phyloP scores from a whole-genome alignment of 2,329 filamentous ascomycete species.

The Nemania sp. region DNA sequence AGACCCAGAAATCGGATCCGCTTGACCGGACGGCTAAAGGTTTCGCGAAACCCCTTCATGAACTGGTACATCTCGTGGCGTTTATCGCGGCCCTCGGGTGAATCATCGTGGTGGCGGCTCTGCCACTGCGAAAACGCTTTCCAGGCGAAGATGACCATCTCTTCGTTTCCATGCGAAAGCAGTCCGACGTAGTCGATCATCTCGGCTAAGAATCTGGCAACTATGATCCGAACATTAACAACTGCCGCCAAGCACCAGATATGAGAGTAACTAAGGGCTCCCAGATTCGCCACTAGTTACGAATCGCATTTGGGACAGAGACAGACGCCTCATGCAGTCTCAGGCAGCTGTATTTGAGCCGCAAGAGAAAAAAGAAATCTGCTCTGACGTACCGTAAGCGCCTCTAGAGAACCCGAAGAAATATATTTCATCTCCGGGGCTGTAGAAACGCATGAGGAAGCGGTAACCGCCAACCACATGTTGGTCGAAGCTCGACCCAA shows the following conservation, averaged over 20 bases:
- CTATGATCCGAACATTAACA: constrained; percentile 38
- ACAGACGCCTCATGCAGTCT: no score
- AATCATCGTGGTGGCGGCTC: constrained; percentile 53
- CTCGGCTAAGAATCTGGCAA: constrained; percentile 76
- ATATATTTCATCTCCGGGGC: constrained; percentile 66
- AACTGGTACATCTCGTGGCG: constrained; percentile 70
- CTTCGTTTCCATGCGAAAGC: constrained; percentile 80
- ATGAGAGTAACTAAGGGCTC: no score
- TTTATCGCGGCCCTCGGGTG: constrained; percentile 52
- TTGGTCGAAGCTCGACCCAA: constrained; percentile 79
- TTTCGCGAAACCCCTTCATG: constrained; percentile 80
- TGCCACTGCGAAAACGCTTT: constrained; percentile 79
- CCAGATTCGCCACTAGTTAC: no score
- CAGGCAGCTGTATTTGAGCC: no score
- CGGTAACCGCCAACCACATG: constrained; percentile 85
- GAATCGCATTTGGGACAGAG: background rate
- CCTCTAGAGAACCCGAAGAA: constrained; percentile 77
- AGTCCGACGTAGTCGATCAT: constrained; percentile 85
- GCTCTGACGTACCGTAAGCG: constrained; percentile 52
- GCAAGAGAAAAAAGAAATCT: background rate
- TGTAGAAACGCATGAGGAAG: constrained; percentile 76
- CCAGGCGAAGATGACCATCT: constrained; percentile 84
- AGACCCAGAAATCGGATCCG: constrained; percentile 77
- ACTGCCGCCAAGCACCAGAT: background rate
- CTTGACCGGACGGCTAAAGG: constrained; percentile 75